Conservation (phyloP, 495 filamentous ascomycete genomes). For the Aspergillus egyptiacus region DNA sequence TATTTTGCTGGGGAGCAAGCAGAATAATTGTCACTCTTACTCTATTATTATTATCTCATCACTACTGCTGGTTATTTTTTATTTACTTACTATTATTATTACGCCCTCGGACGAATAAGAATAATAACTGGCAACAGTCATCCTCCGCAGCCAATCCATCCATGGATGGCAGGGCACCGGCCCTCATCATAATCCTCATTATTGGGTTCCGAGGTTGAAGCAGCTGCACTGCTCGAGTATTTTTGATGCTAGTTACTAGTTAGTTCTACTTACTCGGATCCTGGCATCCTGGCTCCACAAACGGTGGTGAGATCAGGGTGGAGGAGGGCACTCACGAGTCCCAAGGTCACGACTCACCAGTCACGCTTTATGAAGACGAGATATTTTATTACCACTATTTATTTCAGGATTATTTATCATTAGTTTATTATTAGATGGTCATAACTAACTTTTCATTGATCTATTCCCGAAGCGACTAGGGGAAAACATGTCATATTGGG, state of each 20-base stretch:
- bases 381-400: slow-evolving; percentile 1
- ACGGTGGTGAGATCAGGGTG: slow-evolving; percentile 5
- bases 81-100: slow-evolving; percentile 13
- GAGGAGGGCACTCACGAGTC: no score
- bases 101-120: not conserved
- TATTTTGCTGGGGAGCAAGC: not conserved
- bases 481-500: no score
- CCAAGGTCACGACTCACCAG: no score
- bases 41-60: no score
- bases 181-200: no score
- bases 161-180: slow-evolving; percentile 3
- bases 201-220: slow-evolving; percentile 1
- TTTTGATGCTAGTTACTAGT: no score
- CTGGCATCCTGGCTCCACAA: not conserved
- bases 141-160: not conserved
- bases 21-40: not conserved
- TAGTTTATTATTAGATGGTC: no score
- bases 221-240: no score
- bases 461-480: not conserved
- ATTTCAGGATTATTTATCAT: no score
- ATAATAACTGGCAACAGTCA: not conserved
- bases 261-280: no score
- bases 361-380: not conserved
- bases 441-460: no score
- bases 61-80: no score